phyloP scores from a whole-genome alignment of 1,284 basidiomycete genomes.

The Rhodotorula sp. region DNA sequence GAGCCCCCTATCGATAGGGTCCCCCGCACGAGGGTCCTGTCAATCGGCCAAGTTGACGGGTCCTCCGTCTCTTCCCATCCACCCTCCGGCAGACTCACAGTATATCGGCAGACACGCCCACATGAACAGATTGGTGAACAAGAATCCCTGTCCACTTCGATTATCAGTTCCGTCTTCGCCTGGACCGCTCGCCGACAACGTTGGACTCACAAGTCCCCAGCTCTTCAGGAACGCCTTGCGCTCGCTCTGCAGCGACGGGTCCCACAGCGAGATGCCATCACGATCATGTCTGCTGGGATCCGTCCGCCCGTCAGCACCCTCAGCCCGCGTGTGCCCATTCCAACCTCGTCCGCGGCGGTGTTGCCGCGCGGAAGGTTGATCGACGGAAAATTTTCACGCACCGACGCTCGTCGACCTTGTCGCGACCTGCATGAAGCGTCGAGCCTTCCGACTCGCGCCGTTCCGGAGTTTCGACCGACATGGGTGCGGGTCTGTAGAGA shows the following conservation, averaged over 20 bases:
- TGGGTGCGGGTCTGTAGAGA: neutral
- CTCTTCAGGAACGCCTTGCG: conserved; percentile 44
- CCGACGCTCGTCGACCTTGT: neutral
- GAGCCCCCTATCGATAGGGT: conserved; percentile 26
- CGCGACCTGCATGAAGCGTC: conserved; percentile 5
- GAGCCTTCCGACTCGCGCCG: neutral
- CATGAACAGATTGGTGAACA: conserved; percentile 30
- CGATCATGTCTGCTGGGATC: neutral
- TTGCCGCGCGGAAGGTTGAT: no score
- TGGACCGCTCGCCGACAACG: no score
- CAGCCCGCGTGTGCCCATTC: no score
- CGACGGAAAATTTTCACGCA: no score
- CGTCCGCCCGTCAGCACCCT: neutral
- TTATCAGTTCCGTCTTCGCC: neutral
- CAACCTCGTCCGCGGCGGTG: no score
- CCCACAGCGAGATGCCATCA: conserved; percentile 31
- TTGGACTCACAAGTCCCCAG: conserved; percentile 36
- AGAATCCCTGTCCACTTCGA: neutral
- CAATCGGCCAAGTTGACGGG: neutral
- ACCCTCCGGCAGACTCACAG: conserved; percentile 23
- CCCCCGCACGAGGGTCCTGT: neutral
- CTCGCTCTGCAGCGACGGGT: conserved; percentile 37
- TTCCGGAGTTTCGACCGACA: neutral
- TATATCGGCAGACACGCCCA: conserved; percentile 46
- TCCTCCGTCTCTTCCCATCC: neutral